Percentiles rank a stretch among this genome's conserved stretches.
These are phyloP conservation scores for Eutypa lata DNA, from an alignment of 2,329 filamentous ascomycete species.

Conservation along the genomic window DNA sequence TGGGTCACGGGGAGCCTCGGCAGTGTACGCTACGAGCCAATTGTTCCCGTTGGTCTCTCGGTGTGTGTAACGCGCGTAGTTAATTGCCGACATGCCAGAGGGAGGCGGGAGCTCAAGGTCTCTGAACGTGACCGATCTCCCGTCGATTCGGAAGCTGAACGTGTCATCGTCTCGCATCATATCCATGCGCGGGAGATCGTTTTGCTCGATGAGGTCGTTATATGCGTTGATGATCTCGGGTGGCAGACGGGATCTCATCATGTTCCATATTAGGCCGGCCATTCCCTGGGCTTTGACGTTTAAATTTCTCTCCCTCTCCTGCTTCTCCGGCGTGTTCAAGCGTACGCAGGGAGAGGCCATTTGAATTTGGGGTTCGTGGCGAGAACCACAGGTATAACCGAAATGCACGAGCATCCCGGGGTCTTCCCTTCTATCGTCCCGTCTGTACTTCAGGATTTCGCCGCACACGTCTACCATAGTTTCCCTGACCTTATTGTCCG, in stretches of 20 bases:
- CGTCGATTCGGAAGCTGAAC: constrained; percentile 13
- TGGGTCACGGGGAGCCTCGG: constrained; percentile 9
- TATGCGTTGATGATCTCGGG: constrained; percentile 13
- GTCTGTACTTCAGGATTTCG: constrained; percentile 10
- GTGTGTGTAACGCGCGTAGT: constrained; percentile 17
- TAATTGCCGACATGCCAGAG: constrained; percentile 10
- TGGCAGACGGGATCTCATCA: constrained; percentile 15
- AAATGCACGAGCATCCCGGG: constrained; percentile 13
- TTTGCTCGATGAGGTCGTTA: constrained; percentile 10
- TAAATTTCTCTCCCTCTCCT: constrained; percentile 4
- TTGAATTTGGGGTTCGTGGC: constrained; percentile 5
- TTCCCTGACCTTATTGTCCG: constrained; percentile 10
- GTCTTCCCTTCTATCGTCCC: constrained; percentile 9
- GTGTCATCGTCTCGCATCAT: constrained; percentile 11
- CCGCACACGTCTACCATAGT: constrained; percentile 11
- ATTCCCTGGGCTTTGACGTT: constrained; percentile 14
- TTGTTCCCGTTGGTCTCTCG: constrained; percentile 15
- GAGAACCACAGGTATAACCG: constrained; percentile 15
- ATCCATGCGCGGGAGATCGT: constrained; percentile 17
- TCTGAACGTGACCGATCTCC: constrained; percentile 10
- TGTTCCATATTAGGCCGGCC: constrained; percentile 19
- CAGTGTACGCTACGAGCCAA: constrained; percentile 13
- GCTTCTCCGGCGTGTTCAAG: constrained; percentile 3
- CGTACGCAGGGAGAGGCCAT: constrained; percentile 2
- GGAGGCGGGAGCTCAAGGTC: constrained; percentile 15